Base-by-base conservation (phyloP, 2,329 filamentous ascomycete species). In the Epicoccum sorghinum region DNA sequence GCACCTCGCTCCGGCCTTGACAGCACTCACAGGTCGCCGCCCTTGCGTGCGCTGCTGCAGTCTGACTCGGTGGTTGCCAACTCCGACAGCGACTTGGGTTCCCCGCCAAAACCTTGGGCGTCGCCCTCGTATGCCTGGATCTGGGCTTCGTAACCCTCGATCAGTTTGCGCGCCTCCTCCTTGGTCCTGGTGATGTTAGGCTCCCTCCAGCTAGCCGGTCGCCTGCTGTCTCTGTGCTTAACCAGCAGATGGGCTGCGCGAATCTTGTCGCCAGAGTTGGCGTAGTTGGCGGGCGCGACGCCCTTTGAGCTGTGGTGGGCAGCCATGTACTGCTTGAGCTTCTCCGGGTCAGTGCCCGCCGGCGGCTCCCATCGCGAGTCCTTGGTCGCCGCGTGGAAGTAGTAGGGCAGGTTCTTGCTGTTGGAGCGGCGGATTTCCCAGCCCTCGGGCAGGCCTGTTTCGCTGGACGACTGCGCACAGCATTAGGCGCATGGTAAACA, bases 401-500 rank as follows among this genome's bases (percentile, higher is more conserved):
- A 99, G 83, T 99, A 99, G 33, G 95, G 95, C 32, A 98, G 89
- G 79, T 96, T 96, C 82, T 97, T 98, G 77, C 91, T 96, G 82
- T 97, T 96, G 77, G 91, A 96, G 80, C 96, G 91, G 75, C 95
- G 91, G 72, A 99, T 91, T 80, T 98, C 95, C 93, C 93, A 97
- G 75, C 87, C 86, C 44, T 86, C 76, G 59, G 93, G 93, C 60
- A 97, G 86, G 74, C 93, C 93, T 29, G 71, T 70, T 44, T 70
- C 66, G 35, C 51, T 53, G 25, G 67, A 64, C n/a, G 68, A 67
- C 69, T 72, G 52, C 47, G 53, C 47, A 43, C 24, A 36, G 43
- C 57, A 63, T 71, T 61, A 71, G 63, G 63, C 44, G 53, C 55
- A 39, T 37, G 35, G 40, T 44, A 32, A 30, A 40, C 47, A 48